phyloP scores from a whole-genome alignment of 331 rosid genomes.

The Rhamnella rubrinervis region DNA sequence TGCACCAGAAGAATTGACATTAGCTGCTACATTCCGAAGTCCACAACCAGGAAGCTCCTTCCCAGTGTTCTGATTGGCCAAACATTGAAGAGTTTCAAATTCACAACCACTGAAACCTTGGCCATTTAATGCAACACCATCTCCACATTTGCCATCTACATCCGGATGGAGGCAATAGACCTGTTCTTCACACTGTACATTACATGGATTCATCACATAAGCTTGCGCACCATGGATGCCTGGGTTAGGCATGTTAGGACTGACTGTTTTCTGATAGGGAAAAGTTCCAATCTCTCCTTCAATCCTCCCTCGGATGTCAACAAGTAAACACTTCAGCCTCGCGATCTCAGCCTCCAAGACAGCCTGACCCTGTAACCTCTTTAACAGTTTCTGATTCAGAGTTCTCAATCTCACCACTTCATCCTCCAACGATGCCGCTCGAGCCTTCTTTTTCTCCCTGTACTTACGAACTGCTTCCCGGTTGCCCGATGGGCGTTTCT shows the following conservation, averaged over 20 bases:
- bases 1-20: constrained; percentile 40
- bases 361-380: constrained; percentile 81
- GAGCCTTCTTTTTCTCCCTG: constrained; percentile 93
- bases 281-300: constrained; percentile 96
- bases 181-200: constrained; percentile 60
- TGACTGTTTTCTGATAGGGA: constrained; percentile 73
- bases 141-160: constrained; percentile 41
- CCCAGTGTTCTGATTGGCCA: constrained; percentile 54
- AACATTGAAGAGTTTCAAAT: constrained; percentile 80
- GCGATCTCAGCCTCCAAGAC: constrained; percentile 88
- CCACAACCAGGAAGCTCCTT: constrained; percentile 59
- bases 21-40: constrained; percentile 35
- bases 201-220: constrained; percentile 70
- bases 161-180: constrained; percentile 53
- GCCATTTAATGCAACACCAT: constrained; percentile 38
- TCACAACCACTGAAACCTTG: constrained; percentile 73
- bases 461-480: constrained; percentile 93
- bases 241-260: constrained; percentile 33
- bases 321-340: constrained; percentile 90
- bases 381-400: constrained; percentile 78
- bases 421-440: constrained; percentile 82
- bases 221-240: constrained; percentile 23
- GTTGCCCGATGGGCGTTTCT: constrained; percentile 76
- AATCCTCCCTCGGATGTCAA: constrained; percentile 94
- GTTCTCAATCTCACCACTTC: constrained; percentile 79